These are phyloP conservation scores for Tulasnella calospora DNA, from an alignment of 768 basidiomycete species.

Conservation along the genomic window DNA sequence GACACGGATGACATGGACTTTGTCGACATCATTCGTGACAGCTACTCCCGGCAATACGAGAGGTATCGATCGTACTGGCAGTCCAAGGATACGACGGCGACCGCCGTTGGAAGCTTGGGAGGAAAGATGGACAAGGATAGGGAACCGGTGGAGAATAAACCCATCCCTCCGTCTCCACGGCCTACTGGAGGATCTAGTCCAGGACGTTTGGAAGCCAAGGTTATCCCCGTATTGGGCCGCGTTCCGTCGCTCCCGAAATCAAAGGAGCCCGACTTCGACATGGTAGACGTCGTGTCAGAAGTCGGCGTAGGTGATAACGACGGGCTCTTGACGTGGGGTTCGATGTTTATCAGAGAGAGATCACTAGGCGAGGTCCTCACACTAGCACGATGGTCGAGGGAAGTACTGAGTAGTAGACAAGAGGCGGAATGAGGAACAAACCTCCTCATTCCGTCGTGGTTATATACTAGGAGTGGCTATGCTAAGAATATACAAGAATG, in stretches of 20 bases:
- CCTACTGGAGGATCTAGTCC: not conserved
- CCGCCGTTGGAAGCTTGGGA: not conserved
- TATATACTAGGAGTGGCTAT: no score
- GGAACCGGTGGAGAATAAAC: no score
- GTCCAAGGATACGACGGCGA: slow-evolving; percentile 10
- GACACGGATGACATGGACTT: slow-evolving; percentile 13
- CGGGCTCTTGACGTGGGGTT: no score
- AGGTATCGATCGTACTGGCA: not conserved
- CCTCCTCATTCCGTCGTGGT: no score
- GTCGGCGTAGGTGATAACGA: no score
- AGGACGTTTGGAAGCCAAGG: not conserved
- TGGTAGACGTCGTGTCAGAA: no score
- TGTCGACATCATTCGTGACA: slow-evolving; percentile 11
- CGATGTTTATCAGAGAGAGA: no score
- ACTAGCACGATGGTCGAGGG: no score
- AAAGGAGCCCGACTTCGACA: slow-evolving; percentile 6
- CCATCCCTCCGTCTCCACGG: not conserved
- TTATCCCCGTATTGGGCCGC: not conserved
- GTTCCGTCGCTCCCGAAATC: not conserved
- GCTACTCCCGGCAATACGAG: slow-evolving; percentile 18
- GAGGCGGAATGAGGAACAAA: no score
- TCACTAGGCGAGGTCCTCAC: no score
- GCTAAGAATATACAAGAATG: no score
- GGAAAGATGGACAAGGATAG: not conserved
- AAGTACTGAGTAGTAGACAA: no score